These are phyloP conservation scores for Aspergillus ochraceoroseus DNA, from an alignment of 2,329 filamentous ascomycete genomes.

Conservation along the genomic window DNA sequence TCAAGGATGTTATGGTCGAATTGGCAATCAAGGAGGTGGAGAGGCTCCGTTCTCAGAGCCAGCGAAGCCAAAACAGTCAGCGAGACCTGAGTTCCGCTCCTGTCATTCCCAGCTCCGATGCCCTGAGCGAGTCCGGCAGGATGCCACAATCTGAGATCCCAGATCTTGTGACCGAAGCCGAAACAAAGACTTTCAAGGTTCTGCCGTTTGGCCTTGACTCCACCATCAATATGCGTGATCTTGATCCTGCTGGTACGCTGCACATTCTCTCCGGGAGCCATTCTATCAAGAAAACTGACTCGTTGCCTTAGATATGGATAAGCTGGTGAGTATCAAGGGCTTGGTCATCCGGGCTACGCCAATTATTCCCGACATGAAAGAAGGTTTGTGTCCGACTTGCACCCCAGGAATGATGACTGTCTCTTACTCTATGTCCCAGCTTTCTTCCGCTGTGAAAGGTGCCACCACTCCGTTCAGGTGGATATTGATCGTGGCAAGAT, in stretches of 20 bases:
- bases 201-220: slow-evolving; percentile 83
- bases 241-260: slow-evolving; percentile 72
- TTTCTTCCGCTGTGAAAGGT: slow-evolving; percentile 92
- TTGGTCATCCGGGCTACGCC: slow-evolving; percentile 93
- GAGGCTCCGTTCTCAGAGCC: slow-evolving; percentile 56
- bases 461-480: slow-evolving; percentile 84
- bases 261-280: background rate
- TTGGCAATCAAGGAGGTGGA: slow-evolving; percentile 75
- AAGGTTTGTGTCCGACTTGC: slow-evolving; percentile 45
- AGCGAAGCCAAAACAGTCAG: slow-evolving; percentile 47
- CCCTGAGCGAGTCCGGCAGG: slow-evolving; percentile 45
- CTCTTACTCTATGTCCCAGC: slow-evolving; percentile 46
- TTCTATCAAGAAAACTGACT: slow-evolving; percentile 23
- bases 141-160: slow-evolving; percentile 49
- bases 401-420: background rate
- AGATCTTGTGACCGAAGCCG: slow-evolving; percentile 70
- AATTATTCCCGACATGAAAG: slow-evolving; percentile 98
- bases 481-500: slow-evolving; percentile 95
- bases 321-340: slow-evolving; percentile 89
- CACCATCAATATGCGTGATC: slow-evolving; percentile 83
- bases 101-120: slow-evolving; percentile 74
- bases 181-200: slow-evolving; percentile 75
- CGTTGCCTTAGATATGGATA: slow-evolving; percentile 70
- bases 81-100: slow-evolving; percentile 65
- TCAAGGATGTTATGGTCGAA: slow-evolving; percentile 91